phyloP scores from a whole-genome alignment of 768 basidiomycete genomes.

The Lactifluus pinguis region DNA sequence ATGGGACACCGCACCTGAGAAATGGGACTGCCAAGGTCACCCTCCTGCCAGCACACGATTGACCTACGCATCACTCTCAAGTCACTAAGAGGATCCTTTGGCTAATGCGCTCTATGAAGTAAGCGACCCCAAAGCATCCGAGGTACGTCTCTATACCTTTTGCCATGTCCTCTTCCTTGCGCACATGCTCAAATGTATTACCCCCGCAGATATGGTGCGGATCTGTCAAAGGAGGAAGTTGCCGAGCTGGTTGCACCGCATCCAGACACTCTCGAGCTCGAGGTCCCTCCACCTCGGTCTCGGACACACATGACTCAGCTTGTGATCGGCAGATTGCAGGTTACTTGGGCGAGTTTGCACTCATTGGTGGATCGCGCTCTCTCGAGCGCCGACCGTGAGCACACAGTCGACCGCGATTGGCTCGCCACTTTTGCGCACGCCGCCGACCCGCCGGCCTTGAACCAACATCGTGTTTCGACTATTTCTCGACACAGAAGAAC shows the following conservation, averaged over 20 bases:
- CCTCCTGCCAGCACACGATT: slow-evolving; percentile 11
- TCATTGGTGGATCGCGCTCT: no score
- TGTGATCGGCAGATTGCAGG: no score
- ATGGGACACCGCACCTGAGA: slow-evolving; percentile 1
- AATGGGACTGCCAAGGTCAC: slow-evolving; percentile 3
- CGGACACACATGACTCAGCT: slow-evolving; percentile 36
- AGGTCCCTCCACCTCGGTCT: slow-evolving; percentile 30
- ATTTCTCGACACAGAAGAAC: no score
- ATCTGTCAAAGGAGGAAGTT: slow-evolving; percentile 50
- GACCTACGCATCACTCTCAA: slow-evolving; percentile 16
- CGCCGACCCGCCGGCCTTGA: no score
- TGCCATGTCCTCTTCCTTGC: no score
- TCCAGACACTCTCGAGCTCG: slow-evolving; percentile 39
- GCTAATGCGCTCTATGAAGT: slow-evolving; percentile 15
- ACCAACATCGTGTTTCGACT: no score
- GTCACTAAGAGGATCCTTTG: slow-evolving; percentile 7
- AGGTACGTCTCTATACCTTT: no score
- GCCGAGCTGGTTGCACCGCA: slow-evolving; percentile 48
- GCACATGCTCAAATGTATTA: not conserved
- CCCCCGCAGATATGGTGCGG: slow-evolving; percentile 43
- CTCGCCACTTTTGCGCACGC: no score
- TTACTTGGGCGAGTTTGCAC: no score
- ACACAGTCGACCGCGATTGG: no score
- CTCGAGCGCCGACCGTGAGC: no score
- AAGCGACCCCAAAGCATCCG: slow-evolving; percentile 4